These are phyloP conservation scores for Colletotrichum coccodes DNA, from an alignment of 2,329 filamentous ascomycete species.

Conservation along the genomic window DNA sequence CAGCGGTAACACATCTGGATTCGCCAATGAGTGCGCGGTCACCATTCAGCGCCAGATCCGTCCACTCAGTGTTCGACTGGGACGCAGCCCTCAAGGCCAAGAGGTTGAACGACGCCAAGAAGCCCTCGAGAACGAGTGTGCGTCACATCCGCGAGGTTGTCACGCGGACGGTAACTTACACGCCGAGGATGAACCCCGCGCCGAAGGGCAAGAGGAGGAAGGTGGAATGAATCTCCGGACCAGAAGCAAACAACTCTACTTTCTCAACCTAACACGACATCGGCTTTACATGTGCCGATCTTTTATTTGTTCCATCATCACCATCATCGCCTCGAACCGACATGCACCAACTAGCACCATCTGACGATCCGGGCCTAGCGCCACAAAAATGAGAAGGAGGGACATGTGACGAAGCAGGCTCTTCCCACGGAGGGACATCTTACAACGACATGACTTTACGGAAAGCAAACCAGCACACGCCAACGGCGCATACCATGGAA, in stretches of 20 bases:
- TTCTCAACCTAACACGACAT: not conserved
- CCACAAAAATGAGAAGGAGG: constrained; percentile 17
- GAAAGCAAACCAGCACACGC: constrained; percentile 21
- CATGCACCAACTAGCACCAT: not conserved
- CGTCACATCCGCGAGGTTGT: constrained; percentile 88
- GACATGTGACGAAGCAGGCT: constrained; percentile 33
- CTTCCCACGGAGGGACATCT: constrained; percentile 28
- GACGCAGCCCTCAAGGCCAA: constrained; percentile 75
- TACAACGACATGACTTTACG: constrained; percentile 28
- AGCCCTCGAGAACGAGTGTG: constrained; percentile 68
- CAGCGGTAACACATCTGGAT: constrained; percentile 72
- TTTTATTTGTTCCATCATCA: constrained; percentile 20
- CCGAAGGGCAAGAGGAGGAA: constrained; percentile 94
- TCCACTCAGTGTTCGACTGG: constrained; percentile 82
- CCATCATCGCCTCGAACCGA: not conserved
- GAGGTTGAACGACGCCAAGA: constrained; percentile 68
- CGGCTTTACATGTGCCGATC: constrained; percentile 10
- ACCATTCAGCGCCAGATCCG: constrained; percentile 75
- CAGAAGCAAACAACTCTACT: constrained; percentile 2
- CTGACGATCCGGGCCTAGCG: constrained; percentile 20
- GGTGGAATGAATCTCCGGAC: constrained; percentile 51
- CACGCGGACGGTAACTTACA: constrained; percentile 94
- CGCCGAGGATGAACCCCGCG: constrained; percentile 84
- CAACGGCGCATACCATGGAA: constrained; percentile 21
- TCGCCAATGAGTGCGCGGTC: constrained; percentile 80